phyloP scores from a whole-genome alignment of 1,139 yeast species.

The Scheffersomyces stambukii region DNA sequence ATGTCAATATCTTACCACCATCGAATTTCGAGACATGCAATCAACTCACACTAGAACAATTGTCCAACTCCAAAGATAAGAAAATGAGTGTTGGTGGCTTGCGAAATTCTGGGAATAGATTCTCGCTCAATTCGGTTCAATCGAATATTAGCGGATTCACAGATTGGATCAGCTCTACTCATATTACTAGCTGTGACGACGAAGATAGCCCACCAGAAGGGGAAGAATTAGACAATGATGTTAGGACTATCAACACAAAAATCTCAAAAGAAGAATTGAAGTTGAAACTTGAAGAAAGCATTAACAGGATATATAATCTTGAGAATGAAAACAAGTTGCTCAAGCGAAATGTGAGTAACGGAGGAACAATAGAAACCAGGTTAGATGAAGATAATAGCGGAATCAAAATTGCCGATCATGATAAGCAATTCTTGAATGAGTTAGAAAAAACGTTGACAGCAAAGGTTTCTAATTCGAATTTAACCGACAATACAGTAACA shows the following conservation, averaged over 20 bases:
- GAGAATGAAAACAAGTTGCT: slow-evolving; percentile 27
- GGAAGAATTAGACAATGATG: slow-evolving; percentile 3
- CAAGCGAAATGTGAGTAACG: slow-evolving; percentile 8
- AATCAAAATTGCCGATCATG: too few species aligned
- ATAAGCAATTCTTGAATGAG: slow-evolving; percentile 16
- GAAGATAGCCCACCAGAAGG: slow-evolving; percentile 6
- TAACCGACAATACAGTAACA: too few species aligned
- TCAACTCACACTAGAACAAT: slow-evolving; percentile 32
- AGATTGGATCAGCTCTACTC: slow-evolving; percentile 37
- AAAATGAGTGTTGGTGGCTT: slow-evolving; percentile 5
- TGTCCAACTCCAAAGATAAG: slow-evolving; percentile 14
- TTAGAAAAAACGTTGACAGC: slow-evolving; percentile 17
- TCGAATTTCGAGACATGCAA: slow-evolving; percentile 28
- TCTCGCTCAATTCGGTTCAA: slow-evolving; percentile 36
- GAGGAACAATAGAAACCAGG: neutral
- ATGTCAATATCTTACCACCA: slow-evolving; percentile 21
- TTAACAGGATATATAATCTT: slow-evolving; percentile 32
- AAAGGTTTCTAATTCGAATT: too few species aligned
- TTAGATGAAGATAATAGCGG: too few species aligned
- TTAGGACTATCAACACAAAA: slow-evolving; percentile 2
- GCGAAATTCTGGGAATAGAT: slow-evolving; percentile 20
- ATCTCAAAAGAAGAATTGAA: slow-evolving; percentile 34
- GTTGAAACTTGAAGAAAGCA: slow-evolving; percentile 36
- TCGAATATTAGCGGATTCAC: slow-evolving; percentile 42
- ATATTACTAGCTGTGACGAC: slow-evolving; percentile 33